phyloP scores from a whole-genome alignment of 1,284 basidiomycete species.

The Microbotryomycetes sp. region DNA sequence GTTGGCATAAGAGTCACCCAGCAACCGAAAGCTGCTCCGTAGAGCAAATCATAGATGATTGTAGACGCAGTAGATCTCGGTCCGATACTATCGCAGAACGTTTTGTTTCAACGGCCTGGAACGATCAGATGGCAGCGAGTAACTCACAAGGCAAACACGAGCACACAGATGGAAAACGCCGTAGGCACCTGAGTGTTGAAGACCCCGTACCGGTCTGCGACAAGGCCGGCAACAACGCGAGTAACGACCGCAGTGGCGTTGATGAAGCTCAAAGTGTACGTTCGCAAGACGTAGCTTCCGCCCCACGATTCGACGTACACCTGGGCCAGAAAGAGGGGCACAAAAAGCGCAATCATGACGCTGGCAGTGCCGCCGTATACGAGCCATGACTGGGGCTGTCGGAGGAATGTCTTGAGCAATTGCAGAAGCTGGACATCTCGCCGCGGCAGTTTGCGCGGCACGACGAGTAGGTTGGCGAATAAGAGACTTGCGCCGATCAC shows the following conservation, averaged over 20 bases:
- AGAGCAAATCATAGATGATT: constrained; percentile 15
- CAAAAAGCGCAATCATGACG: constrained; percentile 12
- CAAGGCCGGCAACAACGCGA: neutral
- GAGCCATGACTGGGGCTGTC: constrained; percentile 1
- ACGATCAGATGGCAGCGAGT: neutral
- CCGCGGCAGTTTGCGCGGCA: neutral
- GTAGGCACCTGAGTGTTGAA: constrained; percentile 16
- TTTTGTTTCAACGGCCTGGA: neutral
- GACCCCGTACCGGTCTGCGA: constrained; percentile 11
- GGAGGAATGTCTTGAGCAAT: neutral
- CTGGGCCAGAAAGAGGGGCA: constrained; percentile 14
- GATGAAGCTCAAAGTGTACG: constrained; percentile 3
- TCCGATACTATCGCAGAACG: constrained; percentile 3
- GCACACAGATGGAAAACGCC: constrained; percentile 2
- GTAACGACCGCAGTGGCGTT: constrained; percentile 7
- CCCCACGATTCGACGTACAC: neutral
- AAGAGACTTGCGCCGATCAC: neutral
- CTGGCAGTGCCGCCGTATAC: neutral
- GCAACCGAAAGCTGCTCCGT: constrained; percentile 16
- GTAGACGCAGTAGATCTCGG: constrained; percentile 9
- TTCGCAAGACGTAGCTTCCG: neutral
- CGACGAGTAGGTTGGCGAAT: constrained; percentile 13
- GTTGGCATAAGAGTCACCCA: constrained; percentile 12
- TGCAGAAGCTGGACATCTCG: neutral
- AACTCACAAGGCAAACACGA: constrained; percentile 23